Base-by-base conservation (phyloP, 202 grass and related monocot species). In the Sporobolus alterniflorus region DNA sequence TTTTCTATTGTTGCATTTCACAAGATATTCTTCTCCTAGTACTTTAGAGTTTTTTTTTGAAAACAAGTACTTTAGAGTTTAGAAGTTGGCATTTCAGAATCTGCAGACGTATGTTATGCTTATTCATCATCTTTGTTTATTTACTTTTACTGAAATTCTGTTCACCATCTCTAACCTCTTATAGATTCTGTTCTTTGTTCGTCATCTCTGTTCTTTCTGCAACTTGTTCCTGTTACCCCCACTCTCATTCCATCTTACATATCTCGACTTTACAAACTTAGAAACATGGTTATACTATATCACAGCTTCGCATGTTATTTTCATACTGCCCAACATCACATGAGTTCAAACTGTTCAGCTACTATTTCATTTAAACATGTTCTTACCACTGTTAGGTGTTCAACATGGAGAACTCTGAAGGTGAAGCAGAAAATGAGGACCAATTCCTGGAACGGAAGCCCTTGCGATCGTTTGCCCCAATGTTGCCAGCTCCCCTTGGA, bases 381-480 rank as follows among this genome's bases (percentile, higher is more conserved):
- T 54, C 75, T 34, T 56, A 47, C 11, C 10, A n/a, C 31, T 74
- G 10, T 64, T 4, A 75, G 65, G 55, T 76, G 34, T 64, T 81
- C 65, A 41, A 3, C 47, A 85, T 85, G 77, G 77, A 36, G 34
- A 82, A 36, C 64, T 71, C 39, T 5, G 69, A 81, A 31, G 76
- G 64, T 3, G 82, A 71, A 76, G 72, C 64, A 48, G 87, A 77
- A 13, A 42, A 56, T 16, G 65, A 24, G 1, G 40, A 89, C 9
- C 76, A 66, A 11, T 36, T 55, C 13, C n/a, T 87, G 52, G 87
- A 93, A 30, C 14, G 74, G 71, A 85, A 93, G 46, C 87, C 91
- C 64, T 52, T 93, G 73, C 43, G 55, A 25, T 93, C 87, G 17
- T 73, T 93, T 22, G 73, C 87, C 6, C 91, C 91, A 17, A 87